Percentiles rank a stretch among this genome's conserved stretches.
Conservation (phyloP, 495 filamentous ascomycete species). For the Pseudoneurospora amorphoporcata region DNA sequence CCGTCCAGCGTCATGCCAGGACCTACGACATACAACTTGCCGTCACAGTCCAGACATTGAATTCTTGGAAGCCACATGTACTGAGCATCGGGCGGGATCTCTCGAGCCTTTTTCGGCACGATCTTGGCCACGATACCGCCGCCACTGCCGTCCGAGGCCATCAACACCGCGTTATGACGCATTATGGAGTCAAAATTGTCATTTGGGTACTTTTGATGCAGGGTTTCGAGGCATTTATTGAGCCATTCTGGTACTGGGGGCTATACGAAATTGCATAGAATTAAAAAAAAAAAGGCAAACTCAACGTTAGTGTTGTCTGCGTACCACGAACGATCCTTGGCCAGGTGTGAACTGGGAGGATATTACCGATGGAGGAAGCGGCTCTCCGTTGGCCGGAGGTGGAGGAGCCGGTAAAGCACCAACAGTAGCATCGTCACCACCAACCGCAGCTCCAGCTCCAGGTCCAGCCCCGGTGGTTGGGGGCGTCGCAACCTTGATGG, state of each 20-base stretch:
- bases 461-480: neutral
- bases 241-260: slow-evolving; percentile 80
- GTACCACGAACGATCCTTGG: neutral
- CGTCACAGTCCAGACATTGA: slow-evolving; percentile 80
- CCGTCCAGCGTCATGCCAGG: slow-evolving; percentile 77
- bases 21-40: slow-evolving; percentile 83
- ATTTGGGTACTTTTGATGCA: slow-evolving; percentile 56
- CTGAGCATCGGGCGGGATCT: slow-evolving; percentile 46
- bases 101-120: slow-evolving; percentile 8
- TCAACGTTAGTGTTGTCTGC: neutral
- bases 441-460: neutral
- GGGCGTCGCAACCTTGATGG: slow-evolving; percentile 24
- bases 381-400: slow-evolving; percentile 43
- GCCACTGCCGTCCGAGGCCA: slow-evolving; percentile 41
- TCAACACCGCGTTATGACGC: slow-evolving; percentile 72
- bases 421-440: slow-evolving; percentile 9
- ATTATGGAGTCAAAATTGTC: slow-evolving; percentile 80
- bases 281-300: slow-evolving; percentile 1
- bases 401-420: slow-evolving; percentile 58
- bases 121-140: slow-evolving; percentile 2
- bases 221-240: slow-evolving; percentile 45
- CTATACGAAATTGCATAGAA: slow-evolving; percentile 29
- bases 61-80: slow-evolving; percentile 77
- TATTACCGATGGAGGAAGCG: slow-evolving; percentile 46
- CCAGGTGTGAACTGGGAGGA: slow-evolving; percentile 2